Percentiles rank a stretch among this genome's conserved stretches.
Conservation (phyloP, 1,139 yeast genomes). For the Sugiyamaella sp. region DNA sequence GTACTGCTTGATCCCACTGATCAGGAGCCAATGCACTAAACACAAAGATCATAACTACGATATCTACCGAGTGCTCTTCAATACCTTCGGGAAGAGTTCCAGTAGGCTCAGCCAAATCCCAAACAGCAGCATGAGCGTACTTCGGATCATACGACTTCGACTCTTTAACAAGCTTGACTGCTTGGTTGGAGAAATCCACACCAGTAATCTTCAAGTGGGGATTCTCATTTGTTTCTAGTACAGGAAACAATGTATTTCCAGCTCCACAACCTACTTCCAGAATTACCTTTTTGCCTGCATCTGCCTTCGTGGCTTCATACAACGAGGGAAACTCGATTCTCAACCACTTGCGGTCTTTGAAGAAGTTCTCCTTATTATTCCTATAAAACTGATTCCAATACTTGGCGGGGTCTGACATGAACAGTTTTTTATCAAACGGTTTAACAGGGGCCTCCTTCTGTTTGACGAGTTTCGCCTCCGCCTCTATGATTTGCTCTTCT, state of each 20-base stretch:
- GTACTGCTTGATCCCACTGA: slow-evolving; percentile 84
- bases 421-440: slow-evolving; percentile 78
- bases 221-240: slow-evolving; percentile 78
- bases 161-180: slow-evolving; percentile 78
- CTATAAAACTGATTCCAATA: slow-evolving; percentile 95
- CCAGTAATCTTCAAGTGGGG: slow-evolving; percentile 75
- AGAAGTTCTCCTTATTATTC: slow-evolving; percentile 88
- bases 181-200: slow-evolving; percentile 87
- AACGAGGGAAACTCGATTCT: slow-evolving; percentile 89
- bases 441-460: slow-evolving; percentile 84
- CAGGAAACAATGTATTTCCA: slow-evolving; percentile 94
- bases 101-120: slow-evolving; percentile 89
- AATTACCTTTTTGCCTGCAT: slow-evolving; percentile 69
- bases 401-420: slow-evolving; percentile 83
- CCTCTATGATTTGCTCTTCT: slow-evolving; percentile 77
- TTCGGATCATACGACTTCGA: slow-evolving; percentile 61
- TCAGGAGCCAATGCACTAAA: slow-evolving; percentile 90
- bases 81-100: slow-evolving; percentile 81
- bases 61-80: slow-evolving; percentile 80
- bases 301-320: slow-evolving; percentile 72
- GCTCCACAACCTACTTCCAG: slow-evolving; percentile 98
- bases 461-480: slow-evolving; percentile 69
- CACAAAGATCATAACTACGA: slow-evolving; percentile 90
- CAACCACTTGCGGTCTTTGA: slow-evolving; percentile 95
- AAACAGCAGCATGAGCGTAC: slow-evolving; percentile 80